Base-by-base conservation (phyloP, 495 filamentous ascomycete species). In the Baudoinia panamericana region DNA sequence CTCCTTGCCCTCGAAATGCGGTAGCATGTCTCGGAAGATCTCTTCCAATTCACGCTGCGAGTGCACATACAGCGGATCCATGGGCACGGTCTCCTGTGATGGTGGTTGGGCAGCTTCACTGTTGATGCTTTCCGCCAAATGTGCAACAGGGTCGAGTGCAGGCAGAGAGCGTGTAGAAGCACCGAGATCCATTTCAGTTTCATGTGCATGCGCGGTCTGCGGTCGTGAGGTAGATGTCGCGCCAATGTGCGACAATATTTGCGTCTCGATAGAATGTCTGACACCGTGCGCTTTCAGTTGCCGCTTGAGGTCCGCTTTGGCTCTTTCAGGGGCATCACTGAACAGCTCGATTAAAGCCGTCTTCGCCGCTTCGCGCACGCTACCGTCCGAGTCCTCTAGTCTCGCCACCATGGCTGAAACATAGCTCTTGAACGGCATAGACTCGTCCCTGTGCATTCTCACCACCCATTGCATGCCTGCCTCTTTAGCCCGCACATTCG, bases 331-430 rank as follows among this genome's bases (percentile, higher is more conserved):
- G 1, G 85, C 85, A 53, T 75, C 78, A 35, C 80, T 84, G 56
- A 96, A 96, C 16, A 96, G 67, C 42, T 87, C 81, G 28, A 94
- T 77, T 28, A 93, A 73, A 1, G 80, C 76, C 16, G 65, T 61
- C 62, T 92, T 92, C 20, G 88, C 83, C 23, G 72, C 68, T 44
- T 93, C 84, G 57, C 88, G 73, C 33, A 96, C 85, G 52, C 71
- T 72, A 35, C 76, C 76, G 56, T 93, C 90, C 6, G 87, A 78
- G 60, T 94, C 84, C 58, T 96, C 88, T 19, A 96, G 64, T 45
- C 84, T 70, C 32, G 82, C 76, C 55, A 95, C 86, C 35, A 96
- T 63, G 7, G 68, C 71, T 3, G 84, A 78, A 0, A 92, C 84
- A 60, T 86, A 92, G 50, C 67, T 63, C 32, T 82, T 76, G 62